Evolutionary conservation across 2,329 filamentous ascomycete species (phyloP).

Genomic region (Lithohypha guttulata): DNA sequence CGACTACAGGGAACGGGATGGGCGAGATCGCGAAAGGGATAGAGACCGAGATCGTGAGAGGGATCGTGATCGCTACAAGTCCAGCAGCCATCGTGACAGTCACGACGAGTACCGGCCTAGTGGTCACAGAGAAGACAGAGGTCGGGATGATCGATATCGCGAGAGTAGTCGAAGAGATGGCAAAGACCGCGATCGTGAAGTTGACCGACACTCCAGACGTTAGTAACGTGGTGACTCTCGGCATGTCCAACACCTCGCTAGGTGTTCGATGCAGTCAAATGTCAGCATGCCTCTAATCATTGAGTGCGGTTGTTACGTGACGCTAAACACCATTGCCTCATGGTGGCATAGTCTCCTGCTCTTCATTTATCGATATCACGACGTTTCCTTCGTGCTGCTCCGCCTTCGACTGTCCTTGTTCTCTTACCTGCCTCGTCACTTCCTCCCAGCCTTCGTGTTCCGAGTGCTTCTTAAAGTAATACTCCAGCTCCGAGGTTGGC

Average conservation of each 20-base stretch:
- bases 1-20: slow-evolving; percentile 2
- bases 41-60: slow-evolving; percentile 9
- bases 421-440: too few species aligned
- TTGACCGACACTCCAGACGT: slow-evolving; percentile 14
- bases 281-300: too few species aligned
- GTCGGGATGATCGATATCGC: slow-evolving; percentile 13
- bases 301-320: too few species aligned
- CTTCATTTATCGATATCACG: too few species aligned
- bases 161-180: slow-evolving; percentile 13
- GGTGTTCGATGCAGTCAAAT: too few species aligned
- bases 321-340: too few species aligned
- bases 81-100: slow-evolving; percentile 19
- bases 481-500: slow-evolving; percentile 49
- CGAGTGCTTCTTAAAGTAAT: slow-evolving; percentile 76
- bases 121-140: too few species aligned
- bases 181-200: slow-evolving; percentile 17
- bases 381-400: too few species aligned
- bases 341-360: too few species aligned
- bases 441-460: slow-evolving; percentile 74
- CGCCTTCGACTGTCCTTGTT: too few species aligned
- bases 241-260: too few species aligned
- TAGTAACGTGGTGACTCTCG: too few species aligned
- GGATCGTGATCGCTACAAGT: slow-evolving; percentile 18
- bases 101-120: slow-evolving; percentile 18
- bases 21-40: background rate